Evolutionary conservation across 1,139 yeast genomes (phyloP).

Genomic region (Geotrichum cucujoidarum): DNA sequence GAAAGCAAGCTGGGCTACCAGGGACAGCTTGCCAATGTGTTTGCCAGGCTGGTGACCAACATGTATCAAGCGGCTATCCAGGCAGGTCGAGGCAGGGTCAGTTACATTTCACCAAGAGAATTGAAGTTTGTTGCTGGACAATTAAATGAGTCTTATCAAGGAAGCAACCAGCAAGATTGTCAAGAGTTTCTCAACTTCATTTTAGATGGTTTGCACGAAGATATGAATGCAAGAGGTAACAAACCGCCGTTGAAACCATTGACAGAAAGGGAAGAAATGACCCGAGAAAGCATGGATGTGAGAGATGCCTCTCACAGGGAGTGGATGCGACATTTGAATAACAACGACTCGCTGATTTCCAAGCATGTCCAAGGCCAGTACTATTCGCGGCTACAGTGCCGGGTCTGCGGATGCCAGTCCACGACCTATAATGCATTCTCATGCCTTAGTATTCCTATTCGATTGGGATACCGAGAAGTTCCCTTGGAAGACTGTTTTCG

Average conservation of each 20-base stretch:
- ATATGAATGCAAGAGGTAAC: conserved; percentile 67
- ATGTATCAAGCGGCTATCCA: conserved; percentile 40
- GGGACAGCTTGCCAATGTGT: conserved; percentile 72
- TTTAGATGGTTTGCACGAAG: conserved; percentile 84
- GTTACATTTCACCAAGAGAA: conserved; percentile 50
- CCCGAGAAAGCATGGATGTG: conserved; percentile 69
- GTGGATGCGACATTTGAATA: conserved; percentile 86
- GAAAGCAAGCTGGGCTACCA: conserved; percentile 76
- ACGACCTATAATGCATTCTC: conserved; percentile 84
- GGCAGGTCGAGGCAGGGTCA: conserved; percentile 40
- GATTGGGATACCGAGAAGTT: conserved; percentile 38
- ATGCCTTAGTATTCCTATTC: conserved; percentile 70
- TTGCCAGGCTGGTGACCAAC: conserved; percentile 58
- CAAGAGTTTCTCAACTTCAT: conserved; percentile 83
- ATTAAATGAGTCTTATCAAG: conserved; percentile 63
- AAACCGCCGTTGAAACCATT: conserved; percentile 51
- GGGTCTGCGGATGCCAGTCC: conserved; percentile 70
- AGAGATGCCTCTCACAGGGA: conserved; percentile 86
- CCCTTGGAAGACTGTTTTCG: conserved; percentile 61
- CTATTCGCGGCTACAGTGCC: conserved; percentile 70
- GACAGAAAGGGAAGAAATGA: conserved; percentile 68
- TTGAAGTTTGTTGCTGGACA: conserved; percentile 65
- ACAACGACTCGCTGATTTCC: conserved; percentile 80
- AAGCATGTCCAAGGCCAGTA: conserved; percentile 90
- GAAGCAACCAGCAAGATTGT: conserved; percentile 85